phyloP scores from a whole-genome alignment of 176 grass and related monocot genomes.

The Aegilops umbellulata region DNA sequence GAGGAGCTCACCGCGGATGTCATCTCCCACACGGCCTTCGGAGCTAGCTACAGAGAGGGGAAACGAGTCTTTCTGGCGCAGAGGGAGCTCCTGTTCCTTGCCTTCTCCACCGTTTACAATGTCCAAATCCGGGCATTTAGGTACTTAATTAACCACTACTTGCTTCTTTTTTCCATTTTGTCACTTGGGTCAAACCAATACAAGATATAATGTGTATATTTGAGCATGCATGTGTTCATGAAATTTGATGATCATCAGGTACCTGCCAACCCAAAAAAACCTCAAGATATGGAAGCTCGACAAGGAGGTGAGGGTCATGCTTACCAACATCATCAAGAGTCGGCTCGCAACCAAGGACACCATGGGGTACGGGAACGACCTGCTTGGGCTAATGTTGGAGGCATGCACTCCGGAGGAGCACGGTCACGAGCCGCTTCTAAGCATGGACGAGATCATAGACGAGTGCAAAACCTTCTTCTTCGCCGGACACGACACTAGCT shows the following conservation, averaged over 20 bases:
- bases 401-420: conserved; percentile 5
- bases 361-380: not conserved
- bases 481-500: conserved; percentile 41
- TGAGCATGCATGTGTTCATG: not conserved
- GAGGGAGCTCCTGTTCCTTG: not conserved
- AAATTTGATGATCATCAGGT: not conserved
- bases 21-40: not conserved
- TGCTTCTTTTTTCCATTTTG: not conserved
- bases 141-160: not conserved
- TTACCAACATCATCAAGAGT: not conserved
- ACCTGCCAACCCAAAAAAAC: not conserved
- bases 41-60: conserved; percentile 24
- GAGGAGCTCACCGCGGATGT: not conserved
- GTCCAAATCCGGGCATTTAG: not conserved
- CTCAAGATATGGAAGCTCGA: not conserved
- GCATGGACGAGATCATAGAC: conserved; percentile 22
- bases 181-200: not conserved
- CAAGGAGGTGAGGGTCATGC: conserved; percentile 7
- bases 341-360: not conserved
- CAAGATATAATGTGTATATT: not conserved
- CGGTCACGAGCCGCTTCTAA: not conserved
- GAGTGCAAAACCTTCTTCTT: conserved; percentile 49
- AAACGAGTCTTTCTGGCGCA: conserved; percentile 3
- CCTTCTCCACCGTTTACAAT: not conserved
- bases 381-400: conserved; percentile 21